Conservation (phyloP, 2,329 filamentous ascomycete species). For the Didymella segeticola region DNA sequence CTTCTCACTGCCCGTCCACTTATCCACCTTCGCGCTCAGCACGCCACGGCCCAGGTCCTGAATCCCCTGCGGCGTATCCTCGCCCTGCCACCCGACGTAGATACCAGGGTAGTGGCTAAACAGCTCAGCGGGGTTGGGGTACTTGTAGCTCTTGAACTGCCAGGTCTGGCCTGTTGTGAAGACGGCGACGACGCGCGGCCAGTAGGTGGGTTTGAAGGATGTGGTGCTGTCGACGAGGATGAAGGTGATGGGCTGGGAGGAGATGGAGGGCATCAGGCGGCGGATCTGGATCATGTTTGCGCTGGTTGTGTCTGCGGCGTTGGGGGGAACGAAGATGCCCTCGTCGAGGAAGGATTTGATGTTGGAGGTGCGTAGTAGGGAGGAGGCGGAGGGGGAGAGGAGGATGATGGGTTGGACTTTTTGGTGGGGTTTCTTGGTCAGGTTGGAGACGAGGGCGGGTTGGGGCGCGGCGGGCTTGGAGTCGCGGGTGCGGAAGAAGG, state of each 20-base stretch:
- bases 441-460: constrained; percentile 48
- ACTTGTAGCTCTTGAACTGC: constrained; percentile 99
- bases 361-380: constrained; percentile 92
- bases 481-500: constrained; percentile 69
- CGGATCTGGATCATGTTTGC: constrained; percentile 84
- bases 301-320: constrained; percentile 66
- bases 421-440: constrained; percentile 49
- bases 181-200: constrained; percentile 91
- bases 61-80: constrained; percentile 78
- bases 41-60: constrained; percentile 87
- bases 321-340: constrained; percentile 80
- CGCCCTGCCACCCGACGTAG: constrained; percentile 90
- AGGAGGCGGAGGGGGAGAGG: constrained; percentile 93
- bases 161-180: constrained; percentile 97
- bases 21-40: constrained; percentile 79
- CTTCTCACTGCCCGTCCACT: constrained; percentile 66
- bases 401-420: constrained; percentile 85
- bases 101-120: constrained; percentile 89
- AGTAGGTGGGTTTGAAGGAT: constrained; percentile 98
- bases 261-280: constrained; percentile 73
- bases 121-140: constrained; percentile 84
- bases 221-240: constrained; percentile 93
- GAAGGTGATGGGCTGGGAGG: constrained; percentile 80
- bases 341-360: constrained; percentile 92
- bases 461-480: constrained; percentile 45